Percentiles rank a stretch among this genome's conserved stretches.
Evolutionary conservation across 179 eudicot genomes (phyloP).

Genomic region (Silene noctiflora): DNA sequence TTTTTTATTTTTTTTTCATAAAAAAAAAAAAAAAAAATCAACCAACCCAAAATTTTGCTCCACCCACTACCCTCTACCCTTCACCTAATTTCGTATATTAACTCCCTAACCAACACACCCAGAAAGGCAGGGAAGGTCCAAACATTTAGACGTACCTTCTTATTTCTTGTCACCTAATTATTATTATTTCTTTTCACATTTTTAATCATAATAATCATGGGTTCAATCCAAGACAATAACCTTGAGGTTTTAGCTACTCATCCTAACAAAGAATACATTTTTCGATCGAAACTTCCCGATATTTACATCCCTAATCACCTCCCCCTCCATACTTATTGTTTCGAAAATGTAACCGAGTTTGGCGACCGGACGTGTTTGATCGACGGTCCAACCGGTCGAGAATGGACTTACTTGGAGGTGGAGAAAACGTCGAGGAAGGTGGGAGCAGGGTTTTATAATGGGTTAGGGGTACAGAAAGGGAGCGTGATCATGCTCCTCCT

Average conservation of each 20-base stretch:
- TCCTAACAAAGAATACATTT: constrained; percentile 44
- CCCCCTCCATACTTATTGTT: constrained; percentile 68
- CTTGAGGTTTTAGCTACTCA: neutral
- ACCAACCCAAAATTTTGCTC: constrained; percentile 25
- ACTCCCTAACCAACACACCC: constrained; percentile 26
- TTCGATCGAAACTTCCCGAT: constrained; percentile 77
- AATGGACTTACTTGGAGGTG: constrained; percentile 65
- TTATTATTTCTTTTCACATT: neutral
- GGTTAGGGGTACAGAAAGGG: constrained; percentile 40
- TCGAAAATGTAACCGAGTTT: constrained; percentile 50
- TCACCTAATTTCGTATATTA: constrained; percentile 36
- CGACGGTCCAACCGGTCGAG: constrained; percentile 49
- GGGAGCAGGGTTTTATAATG: constrained; percentile 46
- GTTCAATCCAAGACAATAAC: constrained; percentile 10
- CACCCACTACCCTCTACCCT: constrained; percentile 31
- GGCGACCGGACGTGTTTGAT: constrained; percentile 53
- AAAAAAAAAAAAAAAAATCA: neutral
- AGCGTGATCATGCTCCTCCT: constrained; percentile 75
- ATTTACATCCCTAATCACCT: constrained; percentile 73
- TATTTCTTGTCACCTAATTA: constrained; percentile 5
- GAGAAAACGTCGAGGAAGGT: constrained; percentile 44
- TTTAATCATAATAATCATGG: constrained; percentile 20
- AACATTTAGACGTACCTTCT: neutral
- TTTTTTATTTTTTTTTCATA: neutral
- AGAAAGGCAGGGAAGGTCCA: constrained; percentile 23